Conservation (phyloP, 495 filamentous ascomycete species). For the Trichocladium antarcticum region DNA sequence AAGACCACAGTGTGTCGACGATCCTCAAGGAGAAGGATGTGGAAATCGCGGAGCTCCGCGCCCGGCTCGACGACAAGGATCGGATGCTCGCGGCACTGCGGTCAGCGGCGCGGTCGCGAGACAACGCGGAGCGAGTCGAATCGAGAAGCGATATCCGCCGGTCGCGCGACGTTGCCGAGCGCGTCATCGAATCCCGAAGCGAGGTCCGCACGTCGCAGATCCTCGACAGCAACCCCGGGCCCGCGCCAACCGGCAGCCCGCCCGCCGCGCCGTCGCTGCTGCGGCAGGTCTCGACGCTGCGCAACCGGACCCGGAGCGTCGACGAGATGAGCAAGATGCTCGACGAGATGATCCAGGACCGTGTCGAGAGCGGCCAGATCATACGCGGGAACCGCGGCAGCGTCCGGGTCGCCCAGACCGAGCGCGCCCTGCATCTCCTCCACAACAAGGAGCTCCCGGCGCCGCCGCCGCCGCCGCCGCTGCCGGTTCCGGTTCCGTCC, state of each 20-base stretch:
- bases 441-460: too few species aligned
- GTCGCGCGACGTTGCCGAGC: slow-evolving; percentile 73
- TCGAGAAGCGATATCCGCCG: slow-evolving; percentile 41
- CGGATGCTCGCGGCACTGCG: slow-evolving; percentile 82
- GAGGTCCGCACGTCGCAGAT: slow-evolving; percentile 38
- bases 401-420: slow-evolving; percentile 36
- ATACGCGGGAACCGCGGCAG: slow-evolving; percentile 49
- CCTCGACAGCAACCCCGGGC: slow-evolving; percentile 29
- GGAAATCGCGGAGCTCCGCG: slow-evolving; percentile 82
- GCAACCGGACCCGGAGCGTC: slow-evolving; percentile 55
- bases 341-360: slow-evolving; percentile 88
- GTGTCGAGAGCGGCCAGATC: slow-evolving; percentile 58
- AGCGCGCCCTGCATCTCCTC: too few species aligned
- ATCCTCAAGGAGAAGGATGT: slow-evolving; percentile 80
- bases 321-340: slow-evolving; percentile 84
- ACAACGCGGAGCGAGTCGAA: slow-evolving; percentile 55
- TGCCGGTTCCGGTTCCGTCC: slow-evolving; percentile 5
- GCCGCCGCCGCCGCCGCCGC: slow-evolving; percentile 11
- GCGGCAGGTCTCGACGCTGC: slow-evolving; percentile 29
- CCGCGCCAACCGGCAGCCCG: slow-evolving; percentile 26
- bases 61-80: slow-evolving; percentile 90
- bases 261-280: slow-evolving; percentile 29
- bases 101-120: slow-evolving; percentile 76
- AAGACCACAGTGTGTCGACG: slow-evolving; percentile 54
- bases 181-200: slow-evolving; percentile 34